A percentile compares a stretch with the other conserved stretches of the same genome.
Evolutionary conservation across 148 eudicot genomes (phyloP).

Genomic region (Persicaria tinctoria): DNA sequence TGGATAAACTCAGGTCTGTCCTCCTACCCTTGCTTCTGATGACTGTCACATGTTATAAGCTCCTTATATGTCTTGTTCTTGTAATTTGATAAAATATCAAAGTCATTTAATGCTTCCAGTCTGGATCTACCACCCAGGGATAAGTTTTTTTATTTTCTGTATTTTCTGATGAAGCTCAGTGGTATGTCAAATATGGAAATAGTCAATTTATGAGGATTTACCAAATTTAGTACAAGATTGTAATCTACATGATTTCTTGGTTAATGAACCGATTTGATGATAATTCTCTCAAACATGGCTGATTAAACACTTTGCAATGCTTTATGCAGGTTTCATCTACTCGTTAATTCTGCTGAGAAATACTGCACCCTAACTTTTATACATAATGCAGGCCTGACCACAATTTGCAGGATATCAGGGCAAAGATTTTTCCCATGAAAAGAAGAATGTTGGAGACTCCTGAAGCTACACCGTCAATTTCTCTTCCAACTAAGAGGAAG

Average conservation of each 20-base stretch:
- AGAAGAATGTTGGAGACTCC: constrained; percentile 59
- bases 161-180: background rate
- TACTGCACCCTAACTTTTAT: constrained; percentile 5
- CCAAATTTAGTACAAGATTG: background rate
- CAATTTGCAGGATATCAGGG: constrained; percentile 81
- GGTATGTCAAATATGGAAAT: background rate
- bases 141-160: no score
- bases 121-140: background rate
- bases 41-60: background rate
- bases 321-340: background rate
- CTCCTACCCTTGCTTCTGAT: background rate
- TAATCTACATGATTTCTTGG: background rate
- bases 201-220: background rate
- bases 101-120: background rate
- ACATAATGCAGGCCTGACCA: constrained; percentile 75
- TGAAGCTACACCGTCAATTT: constrained; percentile 44
- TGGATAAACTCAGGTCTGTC: constrained; percentile 78
- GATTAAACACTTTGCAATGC: no score
- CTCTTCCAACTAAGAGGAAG: constrained; percentile 73
- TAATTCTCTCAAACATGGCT: background rate
- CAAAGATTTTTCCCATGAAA: constrained; percentile 72
- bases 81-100: background rate
- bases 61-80: background rate
- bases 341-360: constrained; percentile 1
- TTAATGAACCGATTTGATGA: background rate